Base-by-base conservation (phyloP, 768 basidiomycete genomes). In the Chiua virens region DNA sequence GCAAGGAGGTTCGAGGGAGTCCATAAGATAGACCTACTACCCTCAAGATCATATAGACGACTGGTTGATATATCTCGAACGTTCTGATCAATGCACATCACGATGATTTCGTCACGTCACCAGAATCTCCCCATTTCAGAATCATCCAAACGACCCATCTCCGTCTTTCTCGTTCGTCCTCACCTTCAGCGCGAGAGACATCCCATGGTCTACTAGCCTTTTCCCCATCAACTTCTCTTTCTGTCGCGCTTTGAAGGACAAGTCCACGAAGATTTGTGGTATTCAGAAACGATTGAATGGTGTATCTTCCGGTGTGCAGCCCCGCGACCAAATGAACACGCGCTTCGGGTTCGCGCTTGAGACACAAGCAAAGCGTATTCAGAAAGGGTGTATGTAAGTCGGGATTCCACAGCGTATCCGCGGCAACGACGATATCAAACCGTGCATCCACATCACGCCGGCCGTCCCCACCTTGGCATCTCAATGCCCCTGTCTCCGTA, bases 371-470 rank as follows among this genome's bases (percentile, higher is more conserved):
- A 15, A 91, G 69, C 4, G 85, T 77, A 6, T 75, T 63, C 34
- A 87, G 67, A 47, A 89, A 82, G 10, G 75, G 55, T 0, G 43
- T 54, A 56, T 90, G 88, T 4, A 77, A 55, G 21, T 82, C 80
- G 4, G 84, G 66, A 60, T 89, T 87, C 89, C 88, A 91, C 2
- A 92, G 69, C 27, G 87, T 89, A 61, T 91, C 89, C 13, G 88
- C 84, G 0, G 87, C 86, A 21, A 89, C 54, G 28, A 91, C 70
- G 36, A 87, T 52, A 59, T 91, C 87, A 63, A 87, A 86, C 15
- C 72, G 69, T 9, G 25, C 21, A 15, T 61, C 65, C 8, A 18
- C 35, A n/a, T 14, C 23, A 17, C n/a, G n/a, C n/a, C 25, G 3
- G 13, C 22, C 35, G 8, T 18, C 15, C 20, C 3, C 30, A 21